Conservation (phyloP, 1,139 yeast species). For the Entelexis paramagnoliae region DNA sequence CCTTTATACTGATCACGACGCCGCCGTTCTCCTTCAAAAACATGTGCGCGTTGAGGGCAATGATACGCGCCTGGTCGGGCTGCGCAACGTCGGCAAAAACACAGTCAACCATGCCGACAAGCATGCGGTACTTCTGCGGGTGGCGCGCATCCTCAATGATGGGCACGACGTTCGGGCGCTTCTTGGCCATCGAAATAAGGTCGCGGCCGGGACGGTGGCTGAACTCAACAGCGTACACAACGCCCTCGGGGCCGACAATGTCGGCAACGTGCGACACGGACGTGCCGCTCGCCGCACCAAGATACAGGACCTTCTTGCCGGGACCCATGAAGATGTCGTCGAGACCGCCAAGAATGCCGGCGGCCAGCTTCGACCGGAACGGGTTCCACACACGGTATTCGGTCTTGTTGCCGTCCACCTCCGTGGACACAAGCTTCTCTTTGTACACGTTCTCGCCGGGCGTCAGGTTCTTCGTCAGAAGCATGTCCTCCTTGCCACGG, state of each 20-base stretch:
- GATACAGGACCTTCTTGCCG: constrained; percentile 91
- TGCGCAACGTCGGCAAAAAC: constrained; percentile 99
- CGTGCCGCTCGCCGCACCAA: constrained; percentile 99
- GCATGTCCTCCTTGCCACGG: constrained; percentile 97
- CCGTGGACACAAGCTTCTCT: constrained; percentile 90
- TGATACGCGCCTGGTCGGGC: constrained; percentile 99
- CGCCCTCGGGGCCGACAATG: constrained; percentile 97
- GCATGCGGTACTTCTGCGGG: constrained; percentile 99
- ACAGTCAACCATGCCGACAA: constrained; percentile 95
- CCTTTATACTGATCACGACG: constrained; percentile 95
- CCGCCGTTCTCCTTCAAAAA: constrained; percentile 98
- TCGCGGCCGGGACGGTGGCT: constrained; percentile 99
- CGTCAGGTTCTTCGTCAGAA: constrained; percentile 91
- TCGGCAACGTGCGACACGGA: constrained; percentile 98
- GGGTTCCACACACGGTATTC: constrained; percentile 99
- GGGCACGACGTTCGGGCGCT: constrained; percentile 98
- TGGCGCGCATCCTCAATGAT: constrained; percentile 99
- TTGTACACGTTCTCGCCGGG: constrained; percentile 99
- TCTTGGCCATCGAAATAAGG: constrained; percentile 97
- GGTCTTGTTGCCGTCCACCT: constrained; percentile 68
- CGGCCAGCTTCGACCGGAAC: constrained; percentile 98
- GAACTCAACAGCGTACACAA: constrained; percentile 97
- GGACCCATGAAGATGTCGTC: constrained; percentile 96
- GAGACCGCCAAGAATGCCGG: constrained; percentile 99
- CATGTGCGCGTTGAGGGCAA: constrained; percentile 94